Evolutionary conservation across 78 protist species (phyloP).

Genomic region (Neovahlkampfia damariscottae): DNA sequence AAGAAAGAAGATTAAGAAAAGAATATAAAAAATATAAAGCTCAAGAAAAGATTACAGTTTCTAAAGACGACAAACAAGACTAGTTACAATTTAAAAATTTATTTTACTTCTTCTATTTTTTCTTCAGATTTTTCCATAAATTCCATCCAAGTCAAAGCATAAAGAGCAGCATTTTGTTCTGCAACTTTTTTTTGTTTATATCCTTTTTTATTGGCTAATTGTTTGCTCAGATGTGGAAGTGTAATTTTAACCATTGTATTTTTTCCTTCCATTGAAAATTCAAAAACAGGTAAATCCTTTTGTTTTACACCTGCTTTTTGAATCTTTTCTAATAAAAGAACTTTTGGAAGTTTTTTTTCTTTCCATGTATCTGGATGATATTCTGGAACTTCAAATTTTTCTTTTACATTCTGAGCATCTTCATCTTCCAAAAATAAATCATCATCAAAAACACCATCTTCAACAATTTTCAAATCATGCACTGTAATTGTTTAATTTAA

Average conservation of each 20-base stretch:
- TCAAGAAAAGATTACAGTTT: too few relatives aligned
- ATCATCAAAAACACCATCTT: not conserved
- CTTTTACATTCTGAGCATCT: not conserved
- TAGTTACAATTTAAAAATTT: too few relatives aligned
- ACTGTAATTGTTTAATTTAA: too few relatives aligned
- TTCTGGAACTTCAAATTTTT: not conserved
- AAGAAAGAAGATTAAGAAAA: too few relatives aligned
- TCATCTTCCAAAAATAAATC: not conserved
- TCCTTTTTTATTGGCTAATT: not conserved
- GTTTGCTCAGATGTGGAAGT: not conserved
- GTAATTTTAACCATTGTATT: not conserved
- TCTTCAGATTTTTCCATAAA: too few relatives aligned
- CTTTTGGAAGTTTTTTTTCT: not conserved
- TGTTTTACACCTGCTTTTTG: not conserved
- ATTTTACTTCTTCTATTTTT: too few relatives aligned
- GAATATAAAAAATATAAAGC: too few relatives aligned
- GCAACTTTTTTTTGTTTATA: not conserved
- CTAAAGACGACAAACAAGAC: too few relatives aligned
- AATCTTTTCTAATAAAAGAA: not conserved
- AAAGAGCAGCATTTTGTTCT: not conserved
- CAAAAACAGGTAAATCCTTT: too few relatives aligned
- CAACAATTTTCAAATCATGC: too few relatives aligned
- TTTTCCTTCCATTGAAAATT: not conserved
- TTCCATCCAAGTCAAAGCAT: too few relatives aligned
- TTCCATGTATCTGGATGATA: not conserved